phyloP scores from a whole-genome alignment of 148 eudicot species.

The Heliamphora exappendiculata region DNA sequence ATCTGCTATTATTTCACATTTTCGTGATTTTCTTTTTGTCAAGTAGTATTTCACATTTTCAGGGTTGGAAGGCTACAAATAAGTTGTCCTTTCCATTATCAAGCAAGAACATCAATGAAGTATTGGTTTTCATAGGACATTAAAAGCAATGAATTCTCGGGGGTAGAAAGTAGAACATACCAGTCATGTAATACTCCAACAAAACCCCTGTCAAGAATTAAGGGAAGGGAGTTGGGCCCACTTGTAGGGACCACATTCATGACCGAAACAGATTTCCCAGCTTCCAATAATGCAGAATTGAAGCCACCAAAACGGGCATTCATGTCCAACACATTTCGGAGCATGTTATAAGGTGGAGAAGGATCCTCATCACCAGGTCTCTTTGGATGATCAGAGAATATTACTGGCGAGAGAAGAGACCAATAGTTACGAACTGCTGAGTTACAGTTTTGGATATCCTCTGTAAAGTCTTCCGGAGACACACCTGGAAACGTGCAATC shows the following conservation, averaged over 20 bases:
- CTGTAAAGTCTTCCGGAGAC: constrained; percentile 53
- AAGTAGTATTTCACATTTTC: neutral
- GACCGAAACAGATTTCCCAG: constrained; percentile 86
- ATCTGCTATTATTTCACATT: neutral
- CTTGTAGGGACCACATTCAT: constrained; percentile 87
- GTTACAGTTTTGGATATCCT: constrained; percentile 58
- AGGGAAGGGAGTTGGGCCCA: constrained; percentile 63
- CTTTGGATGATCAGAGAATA: constrained; percentile 94
- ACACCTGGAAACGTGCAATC: constrained; percentile 33
- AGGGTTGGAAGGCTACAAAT: neutral
- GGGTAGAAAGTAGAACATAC: constrained; percentile 30
- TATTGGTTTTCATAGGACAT: neutral
- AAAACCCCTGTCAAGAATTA: constrained; percentile 77
- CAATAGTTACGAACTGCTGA: constrained; percentile 67
- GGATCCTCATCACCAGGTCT: constrained; percentile 97
- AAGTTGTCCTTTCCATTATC: neutral
- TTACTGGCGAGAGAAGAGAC: constrained; percentile 86
- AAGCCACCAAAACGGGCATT: constrained; percentile 84
- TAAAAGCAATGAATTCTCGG: neutral
- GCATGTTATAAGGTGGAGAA: constrained; percentile 92
- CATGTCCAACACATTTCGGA: constrained; percentile 90
- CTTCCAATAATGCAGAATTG: constrained; percentile 66
- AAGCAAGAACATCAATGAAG: constrained; percentile 1
- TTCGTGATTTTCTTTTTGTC: too few relatives aligned
- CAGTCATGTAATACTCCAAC: constrained; percentile 86